These are phyloP conservation scores for Crepidotus variabilis DNA, from an alignment of 768 basidiomycete genomes.

Conservation along the genomic window DNA sequence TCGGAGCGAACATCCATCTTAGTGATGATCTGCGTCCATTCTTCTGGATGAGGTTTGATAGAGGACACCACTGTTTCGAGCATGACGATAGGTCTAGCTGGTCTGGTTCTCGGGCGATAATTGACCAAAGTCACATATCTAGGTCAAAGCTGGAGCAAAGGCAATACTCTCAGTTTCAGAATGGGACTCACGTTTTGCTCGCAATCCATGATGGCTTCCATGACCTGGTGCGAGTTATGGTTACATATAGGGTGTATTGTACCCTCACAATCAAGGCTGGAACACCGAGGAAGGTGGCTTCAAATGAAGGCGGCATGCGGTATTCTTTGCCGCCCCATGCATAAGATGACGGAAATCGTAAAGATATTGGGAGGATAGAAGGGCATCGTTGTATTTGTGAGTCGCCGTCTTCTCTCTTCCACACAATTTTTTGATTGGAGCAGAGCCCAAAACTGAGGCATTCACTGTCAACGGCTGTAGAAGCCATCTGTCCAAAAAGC, in stretches of 20 bases:
- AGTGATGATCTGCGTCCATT: slow-evolving; percentile 51
- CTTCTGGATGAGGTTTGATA: slow-evolving; percentile 52
- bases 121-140: slow-evolving; percentile 39
- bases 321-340: slow-evolving; percentile 23
- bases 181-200: slow-evolving; percentile 29
- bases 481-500: slow-evolving; percentile 31
- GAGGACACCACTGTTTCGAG: slow-evolving; percentile 41
- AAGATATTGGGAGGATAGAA: slow-evolving; percentile 31
- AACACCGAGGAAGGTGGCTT: slow-evolving; percentile 28
- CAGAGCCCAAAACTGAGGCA: slow-evolving; percentile 23
- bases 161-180: not conserved
- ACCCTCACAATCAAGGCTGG: slow-evolving; percentile 31
- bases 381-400: slow-evolving; percentile 26
- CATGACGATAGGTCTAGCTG: slow-evolving; percentile 39
- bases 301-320: slow-evolving; percentile 36
- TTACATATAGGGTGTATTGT: slow-evolving; percentile 29
- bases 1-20: slow-evolving; percentile 29
- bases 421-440: slow-evolving; percentile 25
- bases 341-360: slow-evolving; percentile 32
- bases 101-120: slow-evolving; percentile 46
- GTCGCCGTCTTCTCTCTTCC: slow-evolving; percentile 20
- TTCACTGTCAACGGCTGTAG: slow-evolving; percentile 34
- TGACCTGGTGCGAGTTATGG: slow-evolving; percentile 26
- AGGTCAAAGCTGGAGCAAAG: not conserved
- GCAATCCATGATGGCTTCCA: slow-evolving; percentile 28